These are phyloP conservation scores for Irpex sp. DNA, from an alignment of 1,284 basidiomycete species.

Conservation along the genomic window DNA sequence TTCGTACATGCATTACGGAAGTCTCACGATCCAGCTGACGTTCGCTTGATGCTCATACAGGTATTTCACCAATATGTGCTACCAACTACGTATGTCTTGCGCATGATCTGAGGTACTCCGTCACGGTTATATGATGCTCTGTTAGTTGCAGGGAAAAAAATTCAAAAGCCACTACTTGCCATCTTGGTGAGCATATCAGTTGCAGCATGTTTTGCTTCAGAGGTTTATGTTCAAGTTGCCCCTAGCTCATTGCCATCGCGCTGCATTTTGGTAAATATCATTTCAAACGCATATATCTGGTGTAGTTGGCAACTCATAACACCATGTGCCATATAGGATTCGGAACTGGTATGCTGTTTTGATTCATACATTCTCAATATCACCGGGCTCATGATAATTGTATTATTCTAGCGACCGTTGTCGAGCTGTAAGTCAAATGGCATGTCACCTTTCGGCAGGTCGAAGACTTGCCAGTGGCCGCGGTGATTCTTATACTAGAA, in stretches of 20 bases:
- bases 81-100: neutral
- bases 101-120: neutral
- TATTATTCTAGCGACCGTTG: too few relatives aligned
- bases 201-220: neutral
- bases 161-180: neutral
- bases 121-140: neutral
- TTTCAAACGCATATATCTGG: too few relatives aligned
- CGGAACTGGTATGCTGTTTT: too few relatives aligned
- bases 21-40: neutral
- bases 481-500: too few relatives aligned
- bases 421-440: too few relatives aligned
- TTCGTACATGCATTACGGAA: neutral
- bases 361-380: too few relatives aligned
- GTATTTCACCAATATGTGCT: neutral
- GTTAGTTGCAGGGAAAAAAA: neutral
- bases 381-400: too few relatives aligned
- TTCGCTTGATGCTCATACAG: neutral
- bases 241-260: neutral
- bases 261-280: too few relatives aligned
- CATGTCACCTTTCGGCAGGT: too few relatives aligned
- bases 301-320: too few relatives aligned
- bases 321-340: too few relatives aligned
- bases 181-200: neutral
- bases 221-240: neutral
- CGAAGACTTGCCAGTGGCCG: too few relatives aligned